These are phyloP conservation scores for Psophocarpus tetragonolobus DNA, from an alignment of 306 rosid genomes.

Conservation along the genomic window DNA sequence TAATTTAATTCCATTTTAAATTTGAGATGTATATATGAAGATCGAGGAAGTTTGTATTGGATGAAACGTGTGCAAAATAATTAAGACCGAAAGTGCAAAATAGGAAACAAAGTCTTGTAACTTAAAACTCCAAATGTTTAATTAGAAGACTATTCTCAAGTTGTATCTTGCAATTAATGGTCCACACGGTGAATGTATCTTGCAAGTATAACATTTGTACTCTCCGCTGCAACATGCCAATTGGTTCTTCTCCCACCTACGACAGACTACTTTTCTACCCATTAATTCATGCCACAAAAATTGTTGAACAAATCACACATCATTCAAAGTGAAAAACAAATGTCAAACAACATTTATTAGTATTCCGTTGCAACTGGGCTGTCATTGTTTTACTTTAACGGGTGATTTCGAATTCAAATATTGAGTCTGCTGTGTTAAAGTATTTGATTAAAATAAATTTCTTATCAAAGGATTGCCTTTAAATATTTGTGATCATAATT, in stretches of 20 bases:
- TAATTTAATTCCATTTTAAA: not conserved
- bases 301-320: constrained; percentile 10
- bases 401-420: too few species aligned
- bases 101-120: not conserved
- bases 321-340: not conserved
- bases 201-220: not conserved
- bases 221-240: not conserved
- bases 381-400: too few species aligned
- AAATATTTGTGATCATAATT: too few species aligned
- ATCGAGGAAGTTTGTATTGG: not conserved
- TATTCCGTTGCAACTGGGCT: not conserved
- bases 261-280: not conserved
- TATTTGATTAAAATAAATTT: too few species aligned
- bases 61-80: not conserved
- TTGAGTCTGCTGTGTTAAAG: too few species aligned
- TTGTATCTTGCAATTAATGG: too few species aligned
- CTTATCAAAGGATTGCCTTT: too few species aligned
- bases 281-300: not conserved
- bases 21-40: not conserved
- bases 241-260: not conserved
- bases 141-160: not conserved
- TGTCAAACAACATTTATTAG: not conserved
- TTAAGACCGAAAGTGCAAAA: not conserved
- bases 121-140: not conserved
- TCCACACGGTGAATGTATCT: not conserved